Evolutionary conservation across 805 yeast genomes (phyloP), one percentile per base, ranked within the genome.

Genomic region (Peterozyma toletana): DNA sequence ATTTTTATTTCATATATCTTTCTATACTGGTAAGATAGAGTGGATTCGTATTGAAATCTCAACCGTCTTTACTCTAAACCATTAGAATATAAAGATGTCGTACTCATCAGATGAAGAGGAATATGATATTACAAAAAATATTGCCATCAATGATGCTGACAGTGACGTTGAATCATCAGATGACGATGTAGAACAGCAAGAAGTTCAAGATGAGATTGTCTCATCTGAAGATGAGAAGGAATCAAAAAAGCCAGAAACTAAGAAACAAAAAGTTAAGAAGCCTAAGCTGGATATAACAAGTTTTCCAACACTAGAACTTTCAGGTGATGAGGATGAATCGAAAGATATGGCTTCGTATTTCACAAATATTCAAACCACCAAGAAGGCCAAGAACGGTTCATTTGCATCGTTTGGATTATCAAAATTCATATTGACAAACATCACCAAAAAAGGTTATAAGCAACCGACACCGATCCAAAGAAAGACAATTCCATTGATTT

Each of bases 391-490:
- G 58, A 74, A 75, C 41, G 96, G 96, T 34, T 77, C 95, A 21
- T 91, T 91, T 68, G 87, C 88, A 3, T 83, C 95, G 38, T 86
- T 91, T 66, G 97, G 98, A 1, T 71, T 93, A 40, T 83, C 95
- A 13, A 83, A 83, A 57, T 68, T 75, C 42, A 62, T 90, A 5
- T 58, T 89, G 46, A 63, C 71, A 17, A 91, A 88, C 54, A 83
- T 93, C 44, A 58, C 77, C 44, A 81, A 79, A 48, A 90, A 88
- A 58, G 99, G 99, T 0, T 93, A 80, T 67, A 83, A 79, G 52
- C 93, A 85, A 52, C 99, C 99, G 11, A 93, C 99, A 0, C 99
- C 99, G 1, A 93, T 93, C 62, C 99, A 93, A 66, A 75, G 99
- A 51, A 93, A 91, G 59, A 83, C 99, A 2, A 86, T 93, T 46